phyloP scores from a whole-genome alignment of 1,284 basidiomycete genomes.

The Ganoderma sp. region DNA sequence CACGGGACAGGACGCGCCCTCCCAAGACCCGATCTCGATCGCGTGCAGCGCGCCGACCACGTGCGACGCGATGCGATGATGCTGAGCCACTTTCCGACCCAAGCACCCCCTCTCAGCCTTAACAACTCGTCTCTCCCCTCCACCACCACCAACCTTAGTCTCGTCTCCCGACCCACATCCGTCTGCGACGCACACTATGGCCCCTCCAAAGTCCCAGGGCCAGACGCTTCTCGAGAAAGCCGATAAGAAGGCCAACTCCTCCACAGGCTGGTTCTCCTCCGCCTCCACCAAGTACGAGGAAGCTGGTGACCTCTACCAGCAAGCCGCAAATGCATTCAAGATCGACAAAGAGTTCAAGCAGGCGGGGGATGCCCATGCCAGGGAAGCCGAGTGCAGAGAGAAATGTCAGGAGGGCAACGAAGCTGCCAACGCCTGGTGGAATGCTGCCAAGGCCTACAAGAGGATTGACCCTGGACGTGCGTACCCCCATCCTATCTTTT shows the following conservation, averaged over 20 bases:
- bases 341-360: slow-evolving; percentile 92
- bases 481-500: slow-evolving; percentile 35
- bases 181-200: slow-evolving; percentile 26
- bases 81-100: neutral
- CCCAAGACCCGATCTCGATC: slow-evolving; percentile 26
- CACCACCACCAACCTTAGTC: neutral
- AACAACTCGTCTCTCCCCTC: slow-evolving; percentile 11
- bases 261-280: slow-evolving; percentile 87
- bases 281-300: slow-evolving; percentile 86
- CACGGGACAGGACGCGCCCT: slow-evolving; percentile 8
- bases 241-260: slow-evolving; percentile 89
- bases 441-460: slow-evolving; percentile 94
- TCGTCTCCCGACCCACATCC: neutral
- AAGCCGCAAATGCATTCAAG: slow-evolving; percentile 96
- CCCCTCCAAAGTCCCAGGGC: slow-evolving; percentile 64
- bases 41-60: slow-evolving; percentile 26
- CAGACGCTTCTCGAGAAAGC: slow-evolving; percentile 82
- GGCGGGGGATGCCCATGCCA: slow-evolving; percentile 86
- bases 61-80: slow-evolving; percentile 31
- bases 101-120: slow-evolving; percentile 10
- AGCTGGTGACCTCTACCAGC: slow-evolving; percentile 92
- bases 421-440: slow-evolving; percentile 97
- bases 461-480: slow-evolving; percentile 82
- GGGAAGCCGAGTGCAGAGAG: slow-evolving; percentile 91
- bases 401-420: slow-evolving; percentile 87